phyloP scores from a whole-genome alignment of 2,329 filamentous ascomycete genomes.

The Claviceps quebecensis region DNA sequence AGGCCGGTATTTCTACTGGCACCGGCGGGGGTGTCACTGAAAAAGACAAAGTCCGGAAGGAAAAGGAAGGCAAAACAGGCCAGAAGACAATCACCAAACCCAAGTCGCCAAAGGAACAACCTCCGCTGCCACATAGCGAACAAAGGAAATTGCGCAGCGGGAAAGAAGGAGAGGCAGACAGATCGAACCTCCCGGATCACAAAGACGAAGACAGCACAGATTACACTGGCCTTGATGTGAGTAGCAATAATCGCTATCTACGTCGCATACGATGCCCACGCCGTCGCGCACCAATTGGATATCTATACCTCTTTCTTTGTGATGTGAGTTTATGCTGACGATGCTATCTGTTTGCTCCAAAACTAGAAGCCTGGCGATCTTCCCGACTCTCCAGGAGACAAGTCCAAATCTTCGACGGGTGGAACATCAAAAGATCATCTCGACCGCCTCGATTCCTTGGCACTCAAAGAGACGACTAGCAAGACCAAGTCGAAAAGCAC shows the following conservation, averaged over 20 bases:
- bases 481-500: slow-evolving; percentile 2
- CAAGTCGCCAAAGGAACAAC: slow-evolving; percentile 71
- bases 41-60: slow-evolving; percentile 64
- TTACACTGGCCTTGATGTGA: slow-evolving; percentile 24
- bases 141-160: slow-evolving; percentile 47
- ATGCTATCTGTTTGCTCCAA: not conserved
- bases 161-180: slow-evolving; percentile 27
- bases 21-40: slow-evolving; percentile 82
- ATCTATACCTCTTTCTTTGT: not conserved
- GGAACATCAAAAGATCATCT: slow-evolving; percentile 18
- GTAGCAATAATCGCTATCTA: not conserved
- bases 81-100: slow-evolving; percentile 61
- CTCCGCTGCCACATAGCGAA: slow-evolving; percentile 68
- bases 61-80: slow-evolving; percentile 50
- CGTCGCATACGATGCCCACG: not conserved
- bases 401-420: slow-evolving; percentile 54
- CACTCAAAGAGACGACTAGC: slow-evolving; percentile 12
- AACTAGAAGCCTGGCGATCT: slow-evolving; percentile 66
- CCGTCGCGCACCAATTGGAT: not conserved
- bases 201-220: slow-evolving; percentile 23
- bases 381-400: slow-evolving; percentile 63
- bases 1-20: slow-evolving; percentile 65
- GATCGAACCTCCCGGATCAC: slow-evolving; percentile 28
- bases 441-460: not conserved
- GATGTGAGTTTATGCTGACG: not conserved